Evolutionary conservation across 1,284 basidiomycete species (phyloP).

Genomic region (Neotropicomus parvogracilis): DNA sequence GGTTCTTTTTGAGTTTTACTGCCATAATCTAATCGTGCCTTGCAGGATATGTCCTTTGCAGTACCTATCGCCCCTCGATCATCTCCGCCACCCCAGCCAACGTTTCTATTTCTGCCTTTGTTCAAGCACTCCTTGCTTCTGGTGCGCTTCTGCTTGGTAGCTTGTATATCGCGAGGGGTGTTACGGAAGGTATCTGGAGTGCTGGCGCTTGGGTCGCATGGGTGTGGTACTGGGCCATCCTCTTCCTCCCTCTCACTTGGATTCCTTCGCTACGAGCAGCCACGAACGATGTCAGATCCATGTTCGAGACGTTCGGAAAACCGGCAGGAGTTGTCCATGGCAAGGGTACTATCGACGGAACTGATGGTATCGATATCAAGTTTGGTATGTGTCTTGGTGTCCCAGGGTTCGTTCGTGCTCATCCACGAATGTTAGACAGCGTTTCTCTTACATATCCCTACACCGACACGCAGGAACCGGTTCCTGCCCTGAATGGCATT

Average conservation of each 20-base stretch:
- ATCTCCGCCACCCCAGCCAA: conserved; percentile 5
- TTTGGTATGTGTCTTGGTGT: conserved; percentile 52
- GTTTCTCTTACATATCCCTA: conserved; percentile 84
- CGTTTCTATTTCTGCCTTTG: conserved; percentile 61
- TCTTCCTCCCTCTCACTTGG: conserved; percentile 26
- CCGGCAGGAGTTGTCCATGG: conserved; percentile 82
- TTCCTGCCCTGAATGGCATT: conserved; percentile 63
- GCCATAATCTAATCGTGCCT: not conserved
- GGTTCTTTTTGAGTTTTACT: conserved; percentile 20
- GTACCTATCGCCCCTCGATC: conserved; percentile 13
- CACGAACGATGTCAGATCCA: conserved; percentile 14
- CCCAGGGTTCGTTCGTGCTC: not conserved
- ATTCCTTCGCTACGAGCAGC: conserved; percentile 22
- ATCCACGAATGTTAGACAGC: conserved; percentile 48
- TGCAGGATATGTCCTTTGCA: conserved; percentile 15
- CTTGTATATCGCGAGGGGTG: conserved; percentile 29
- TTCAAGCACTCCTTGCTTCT: conserved; percentile 78
- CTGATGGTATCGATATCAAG: conserved; percentile 77
- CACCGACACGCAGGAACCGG: conserved; percentile 59
- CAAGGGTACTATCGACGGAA: conserved; percentile 67
- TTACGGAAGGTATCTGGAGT: conserved; percentile 31
- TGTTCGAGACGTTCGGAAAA: conserved; percentile 72
- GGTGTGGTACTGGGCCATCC: conserved; percentile 31
- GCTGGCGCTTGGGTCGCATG: conserved; percentile 29
- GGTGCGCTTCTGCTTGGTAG: conserved; percentile 75